Evolutionary conservation across 331 rosid species (phyloP).

Genomic region (Stylosanthes scabra): DNA sequence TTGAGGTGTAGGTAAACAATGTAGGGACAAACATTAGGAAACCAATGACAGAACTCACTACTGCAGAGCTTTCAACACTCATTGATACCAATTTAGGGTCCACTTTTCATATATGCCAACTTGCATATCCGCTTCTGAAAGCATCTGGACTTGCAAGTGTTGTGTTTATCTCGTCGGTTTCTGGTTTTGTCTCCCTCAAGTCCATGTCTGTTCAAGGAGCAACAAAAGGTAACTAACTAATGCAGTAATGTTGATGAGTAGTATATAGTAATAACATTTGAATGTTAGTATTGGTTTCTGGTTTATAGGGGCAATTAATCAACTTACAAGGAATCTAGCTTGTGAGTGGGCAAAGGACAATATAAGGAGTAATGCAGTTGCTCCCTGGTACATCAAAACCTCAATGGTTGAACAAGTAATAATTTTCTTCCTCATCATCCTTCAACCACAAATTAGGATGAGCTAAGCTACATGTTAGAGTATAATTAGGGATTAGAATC

Average conservation of each 20-base stretch:
- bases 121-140: conserved; percentile 74
- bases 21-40: conserved; percentile 58
- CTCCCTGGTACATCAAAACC: conserved; percentile 75
- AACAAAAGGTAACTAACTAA: conserved; percentile 57
- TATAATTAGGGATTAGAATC: no score
- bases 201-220: conserved; percentile 68
- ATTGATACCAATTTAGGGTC: conserved; percentile 71
- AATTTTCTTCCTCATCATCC: conserved; percentile 31
- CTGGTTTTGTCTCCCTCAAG: conserved; percentile 60
- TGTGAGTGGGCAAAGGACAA: conserved; percentile 78
- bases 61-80: conserved; percentile 58
- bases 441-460: conserved; percentile 27
- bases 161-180: conserved; percentile 72
- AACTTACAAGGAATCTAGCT: conserved; percentile 64
- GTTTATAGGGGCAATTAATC: conserved; percentile 62
- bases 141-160: conserved; percentile 73
- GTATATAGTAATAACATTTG: conserved; percentile 5
- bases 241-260: conserved; percentile 9
- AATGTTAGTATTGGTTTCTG: conserved; percentile 25
- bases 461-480: no score
- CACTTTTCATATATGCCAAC: conserved; percentile 67
- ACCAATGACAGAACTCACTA: conserved; percentile 49
- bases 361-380: conserved; percentile 69
- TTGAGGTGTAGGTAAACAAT: conserved; percentile 68
- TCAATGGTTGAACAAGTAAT: conserved; percentile 77